Evolutionary conservation across 139 green algal genomes (phyloP).

Genomic region (Chlorella vulgaris): DNA sequence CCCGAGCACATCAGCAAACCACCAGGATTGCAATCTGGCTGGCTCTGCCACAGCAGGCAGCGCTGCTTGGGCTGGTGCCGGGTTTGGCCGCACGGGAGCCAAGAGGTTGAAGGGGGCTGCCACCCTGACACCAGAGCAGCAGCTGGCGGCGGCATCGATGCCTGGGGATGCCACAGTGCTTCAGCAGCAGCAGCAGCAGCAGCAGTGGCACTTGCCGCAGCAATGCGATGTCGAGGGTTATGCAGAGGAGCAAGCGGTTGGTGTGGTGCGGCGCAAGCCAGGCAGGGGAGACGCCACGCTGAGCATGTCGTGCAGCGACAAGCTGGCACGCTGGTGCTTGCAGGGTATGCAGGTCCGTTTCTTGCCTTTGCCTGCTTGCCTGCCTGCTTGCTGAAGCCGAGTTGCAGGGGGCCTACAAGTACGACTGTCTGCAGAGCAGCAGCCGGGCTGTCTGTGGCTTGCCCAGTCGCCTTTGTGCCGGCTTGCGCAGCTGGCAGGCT

Average conservation of each 20-base stretch:
- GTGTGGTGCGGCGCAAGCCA: slow-evolving; percentile 84
- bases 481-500: too few relatives aligned
- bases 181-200: not conserved
- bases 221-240: slow-evolving; percentile 71
- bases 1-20: too few relatives aligned
- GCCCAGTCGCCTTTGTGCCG: too few relatives aligned
- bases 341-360: slow-evolving; percentile 73
- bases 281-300: slow-evolving; percentile 86
- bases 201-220: slow-evolving; percentile 42
- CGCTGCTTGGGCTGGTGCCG: not conserved
- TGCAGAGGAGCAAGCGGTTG: slow-evolving; percentile 52
- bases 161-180: not conserved
- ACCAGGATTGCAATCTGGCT: not conserved
- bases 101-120: slow-evolving; percentile 55
- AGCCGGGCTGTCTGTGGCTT: too few relatives aligned
- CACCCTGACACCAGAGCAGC: too few relatives aligned
- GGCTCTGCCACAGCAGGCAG: not conserved
- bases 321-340: slow-evolving; percentile 86
- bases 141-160: not conserved
- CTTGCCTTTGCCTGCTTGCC: not conserved
- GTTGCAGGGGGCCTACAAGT: too few relatives aligned
- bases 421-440: too few relatives aligned
- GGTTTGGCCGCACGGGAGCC: slow-evolving; percentile 50
- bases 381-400: not conserved
- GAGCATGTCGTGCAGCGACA: slow-evolving; percentile 96